These are phyloP conservation scores for Lactarius evosmus DNA, from an alignment of 768 basidiomycete species.

Conservation along the genomic window DNA sequence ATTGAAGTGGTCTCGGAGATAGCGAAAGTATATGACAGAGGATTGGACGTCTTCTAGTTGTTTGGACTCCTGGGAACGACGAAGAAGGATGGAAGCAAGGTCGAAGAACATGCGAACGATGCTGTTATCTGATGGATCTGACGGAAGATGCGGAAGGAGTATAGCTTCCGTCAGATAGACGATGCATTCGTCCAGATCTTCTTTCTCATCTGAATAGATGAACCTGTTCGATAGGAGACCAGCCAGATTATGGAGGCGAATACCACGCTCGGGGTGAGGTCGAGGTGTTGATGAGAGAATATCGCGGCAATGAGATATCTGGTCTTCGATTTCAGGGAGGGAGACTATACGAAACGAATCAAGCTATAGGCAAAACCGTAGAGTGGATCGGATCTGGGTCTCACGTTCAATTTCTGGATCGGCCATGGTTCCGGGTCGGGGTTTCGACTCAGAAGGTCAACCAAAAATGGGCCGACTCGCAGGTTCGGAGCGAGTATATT, in stretches of 20 bases:
- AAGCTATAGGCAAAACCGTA: background rate
- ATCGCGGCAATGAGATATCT: background rate
- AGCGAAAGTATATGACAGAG: background rate
- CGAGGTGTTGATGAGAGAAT: slow-evolving; percentile 1
- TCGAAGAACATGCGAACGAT: background rate
- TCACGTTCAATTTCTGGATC: background rate
- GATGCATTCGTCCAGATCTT: background rate
- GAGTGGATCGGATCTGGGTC: background rate
- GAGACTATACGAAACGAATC: background rate
- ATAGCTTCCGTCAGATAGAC: background rate
- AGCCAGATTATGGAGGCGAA: background rate
- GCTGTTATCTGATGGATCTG: background rate
- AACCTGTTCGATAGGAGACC: background rate
- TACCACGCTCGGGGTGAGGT: background rate
- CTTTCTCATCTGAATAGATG: background rate
- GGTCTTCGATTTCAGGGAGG: background rate
- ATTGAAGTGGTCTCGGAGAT: background rate
- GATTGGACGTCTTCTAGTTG: background rate
- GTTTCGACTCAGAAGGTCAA: background rate
- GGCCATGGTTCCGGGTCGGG: background rate
- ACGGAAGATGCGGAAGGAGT: background rate
- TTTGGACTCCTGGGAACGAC: background rate
- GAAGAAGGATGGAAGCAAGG: background rate
- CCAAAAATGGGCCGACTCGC: no score
- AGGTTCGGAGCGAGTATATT: no score